Percentiles rank a stretch among this genome's conserved stretches.
Evolutionary conservation across 805 yeast species (phyloP).

Genomic region (Schizosaccharomyces osmophilus): DNA sequence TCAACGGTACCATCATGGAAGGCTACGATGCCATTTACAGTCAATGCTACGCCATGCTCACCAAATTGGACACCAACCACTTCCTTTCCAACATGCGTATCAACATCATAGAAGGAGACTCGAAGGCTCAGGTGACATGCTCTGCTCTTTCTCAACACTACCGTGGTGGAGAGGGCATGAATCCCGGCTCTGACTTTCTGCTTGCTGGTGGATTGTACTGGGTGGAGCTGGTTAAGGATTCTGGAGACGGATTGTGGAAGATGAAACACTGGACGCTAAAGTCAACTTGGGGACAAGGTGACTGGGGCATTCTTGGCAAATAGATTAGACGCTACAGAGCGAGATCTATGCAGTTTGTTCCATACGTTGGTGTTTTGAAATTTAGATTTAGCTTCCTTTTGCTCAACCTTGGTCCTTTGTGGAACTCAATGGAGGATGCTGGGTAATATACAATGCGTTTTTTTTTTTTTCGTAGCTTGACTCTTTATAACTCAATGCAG

Average conservation of each 20-base stretch:
- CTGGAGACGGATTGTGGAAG: conserved; percentile 3
- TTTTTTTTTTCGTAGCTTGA: no score
- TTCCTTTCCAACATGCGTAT: no score
- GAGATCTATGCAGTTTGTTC: no score
- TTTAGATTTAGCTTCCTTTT: no score
- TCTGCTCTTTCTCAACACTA: conserved; percentile 3
- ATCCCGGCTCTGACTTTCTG: background rate
- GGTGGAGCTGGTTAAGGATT: conserved; percentile 1
- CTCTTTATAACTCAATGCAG: no score
- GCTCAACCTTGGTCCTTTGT: no score
- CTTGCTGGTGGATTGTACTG: conserved; percentile 2
- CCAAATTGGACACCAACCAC: no score
- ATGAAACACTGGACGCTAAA: background rate
- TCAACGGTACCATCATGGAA: conserved; percentile 1
- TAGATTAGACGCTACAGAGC: no score
- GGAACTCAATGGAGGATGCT: no score
- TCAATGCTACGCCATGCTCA: no score
- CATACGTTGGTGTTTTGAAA: no score
- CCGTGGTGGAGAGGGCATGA: conserved; percentile 1
- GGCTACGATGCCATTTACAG: background rate
- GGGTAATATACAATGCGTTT: no score
- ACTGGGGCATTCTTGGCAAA: background rate
- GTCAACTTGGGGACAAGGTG: background rate
- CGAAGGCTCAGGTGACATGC: background rate
- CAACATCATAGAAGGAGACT: background rate